Conservation (phyloP, 2,329 filamentous ascomycete species). For the Trichoderma afroharzianum region DNA sequence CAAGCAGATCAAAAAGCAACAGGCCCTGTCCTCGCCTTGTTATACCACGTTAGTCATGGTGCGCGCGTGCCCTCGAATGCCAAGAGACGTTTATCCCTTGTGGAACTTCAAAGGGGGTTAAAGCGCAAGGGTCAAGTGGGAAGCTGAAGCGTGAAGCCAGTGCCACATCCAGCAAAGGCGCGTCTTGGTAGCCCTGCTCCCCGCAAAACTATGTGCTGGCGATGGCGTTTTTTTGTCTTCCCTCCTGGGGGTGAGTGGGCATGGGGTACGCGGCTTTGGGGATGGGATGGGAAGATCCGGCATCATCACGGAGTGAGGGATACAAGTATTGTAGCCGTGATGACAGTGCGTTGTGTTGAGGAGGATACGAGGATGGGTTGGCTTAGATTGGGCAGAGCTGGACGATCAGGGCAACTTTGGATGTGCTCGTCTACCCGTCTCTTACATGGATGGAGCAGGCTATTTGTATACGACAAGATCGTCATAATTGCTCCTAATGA, state of each 20-base stretch:
- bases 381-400: neutral
- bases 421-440: neutral
- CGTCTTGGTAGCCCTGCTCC: conserved; percentile 1
- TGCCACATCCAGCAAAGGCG: neutral
- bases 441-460: neutral
- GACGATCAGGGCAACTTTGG: neutral
- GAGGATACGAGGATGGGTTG: neutral
- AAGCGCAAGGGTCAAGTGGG: neutral
- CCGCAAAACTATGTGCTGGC: neutral
- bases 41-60: neutral
- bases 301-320: neutral
- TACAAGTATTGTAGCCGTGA: neutral
- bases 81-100: neutral
- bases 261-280: neutral
- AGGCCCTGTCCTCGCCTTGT: neutral
- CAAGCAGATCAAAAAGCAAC: neutral
- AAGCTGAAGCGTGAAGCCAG: neutral
- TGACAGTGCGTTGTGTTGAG: neutral
- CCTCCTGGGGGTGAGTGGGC: neutral
- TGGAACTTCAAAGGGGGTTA: neutral
- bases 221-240: neutral
- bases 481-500: neutral
- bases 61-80: neutral
- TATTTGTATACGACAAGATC: neutral
- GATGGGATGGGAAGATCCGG: neutral